These are phyloP conservation scores for Boletus insuetus DNA, from an alignment of 768 basidiomycete genomes.

Conservation along the genomic window DNA sequence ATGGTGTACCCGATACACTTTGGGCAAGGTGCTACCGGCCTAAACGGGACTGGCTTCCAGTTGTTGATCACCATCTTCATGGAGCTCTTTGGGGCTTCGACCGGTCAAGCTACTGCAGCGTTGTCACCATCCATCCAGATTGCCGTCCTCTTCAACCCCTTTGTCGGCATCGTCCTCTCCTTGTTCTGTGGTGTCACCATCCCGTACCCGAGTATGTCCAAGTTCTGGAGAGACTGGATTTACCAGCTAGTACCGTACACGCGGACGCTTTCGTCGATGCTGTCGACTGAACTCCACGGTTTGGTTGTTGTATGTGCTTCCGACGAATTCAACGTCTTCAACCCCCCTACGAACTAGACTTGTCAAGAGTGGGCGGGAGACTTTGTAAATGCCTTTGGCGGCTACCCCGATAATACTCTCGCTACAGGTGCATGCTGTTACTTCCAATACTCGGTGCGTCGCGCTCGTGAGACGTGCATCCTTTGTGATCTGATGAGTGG, in stretches of 20 bases:
- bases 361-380: slow-evolving; percentile 68
- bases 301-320: slow-evolving; percentile 59
- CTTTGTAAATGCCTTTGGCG: slow-evolving; percentile 61
- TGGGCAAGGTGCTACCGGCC: slow-evolving; percentile 58
- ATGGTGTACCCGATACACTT: slow-evolving; percentile 73
- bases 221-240: slow-evolving; percentile 77
- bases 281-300: slow-evolving; percentile 76
- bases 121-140: slow-evolving; percentile 75
- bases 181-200: slow-evolving; percentile 83
- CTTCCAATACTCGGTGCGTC: slow-evolving; percentile 55
- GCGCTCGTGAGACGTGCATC: neutral
- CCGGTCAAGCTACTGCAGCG: slow-evolving; percentile 73
- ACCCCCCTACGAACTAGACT: slow-evolving; percentile 71
- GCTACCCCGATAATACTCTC: slow-evolving; percentile 69
- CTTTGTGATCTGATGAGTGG: neutral
- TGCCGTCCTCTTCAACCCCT: slow-evolving; percentile 79
- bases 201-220: slow-evolving; percentile 58
- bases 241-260: slow-evolving; percentile 74
- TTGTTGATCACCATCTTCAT: slow-evolving; percentile 68
- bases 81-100: slow-evolving; percentile 68
- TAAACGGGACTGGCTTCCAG: slow-evolving; percentile 68
- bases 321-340: slow-evolving; percentile 70
- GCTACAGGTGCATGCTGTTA: slow-evolving; percentile 66
- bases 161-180: slow-evolving; percentile 59
- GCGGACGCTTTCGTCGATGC: slow-evolving; percentile 64